A percentile compares a stretch with the other conserved stretches of the same genome.
These are phyloP conservation scores for Lentinus tigrinus DNA, from an alignment of 768 basidiomycete genomes.

Conservation along the genomic window DNA sequence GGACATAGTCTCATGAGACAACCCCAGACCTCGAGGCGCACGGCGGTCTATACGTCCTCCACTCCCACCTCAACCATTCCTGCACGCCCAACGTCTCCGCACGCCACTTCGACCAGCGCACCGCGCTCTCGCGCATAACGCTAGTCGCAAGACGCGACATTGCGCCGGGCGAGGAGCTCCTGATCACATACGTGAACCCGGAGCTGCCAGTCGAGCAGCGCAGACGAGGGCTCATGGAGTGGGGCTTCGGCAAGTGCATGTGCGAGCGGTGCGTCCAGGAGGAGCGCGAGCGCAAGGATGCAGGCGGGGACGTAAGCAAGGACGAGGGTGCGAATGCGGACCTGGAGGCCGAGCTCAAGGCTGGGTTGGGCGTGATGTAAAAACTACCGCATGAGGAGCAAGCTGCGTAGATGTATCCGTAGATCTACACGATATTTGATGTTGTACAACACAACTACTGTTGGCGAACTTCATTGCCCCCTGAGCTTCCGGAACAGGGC, in stretches of 20 bases:
- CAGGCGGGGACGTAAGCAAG: not conserved
- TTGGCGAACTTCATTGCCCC: not conserved
- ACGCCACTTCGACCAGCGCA: constrained; percentile 70
- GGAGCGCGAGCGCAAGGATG: constrained; percentile 27
- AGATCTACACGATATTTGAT: not conserved
- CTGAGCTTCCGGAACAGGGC: constrained; percentile 13
- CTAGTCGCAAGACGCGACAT: constrained; percentile 68
- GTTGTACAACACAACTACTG: not conserved
- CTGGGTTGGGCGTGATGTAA: constrained; percentile 55
- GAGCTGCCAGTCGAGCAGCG: constrained; percentile 44
- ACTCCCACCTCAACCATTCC: constrained; percentile 85
- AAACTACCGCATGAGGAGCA: not conserved
- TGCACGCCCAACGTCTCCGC: constrained; percentile 81
- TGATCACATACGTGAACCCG: constrained; percentile 80
- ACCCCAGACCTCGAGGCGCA: constrained; percentile 71
- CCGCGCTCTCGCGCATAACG: constrained; percentile 71
- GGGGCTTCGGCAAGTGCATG: constrained; percentile 73
- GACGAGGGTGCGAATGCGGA: constrained; percentile 24
- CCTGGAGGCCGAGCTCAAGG: constrained; percentile 60
- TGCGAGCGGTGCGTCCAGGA: constrained; percentile 72
- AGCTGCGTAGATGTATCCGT: not conserved
- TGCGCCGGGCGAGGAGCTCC: constrained; percentile 68
- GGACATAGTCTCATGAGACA: not conserved
- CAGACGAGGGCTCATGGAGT: constrained; percentile 54
- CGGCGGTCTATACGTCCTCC: constrained; percentile 81